These are phyloP conservation scores for Penicillium psychrofluorescens DNA, from an alignment of 495 filamentous ascomycete species.

Conservation along the genomic window DNA sequence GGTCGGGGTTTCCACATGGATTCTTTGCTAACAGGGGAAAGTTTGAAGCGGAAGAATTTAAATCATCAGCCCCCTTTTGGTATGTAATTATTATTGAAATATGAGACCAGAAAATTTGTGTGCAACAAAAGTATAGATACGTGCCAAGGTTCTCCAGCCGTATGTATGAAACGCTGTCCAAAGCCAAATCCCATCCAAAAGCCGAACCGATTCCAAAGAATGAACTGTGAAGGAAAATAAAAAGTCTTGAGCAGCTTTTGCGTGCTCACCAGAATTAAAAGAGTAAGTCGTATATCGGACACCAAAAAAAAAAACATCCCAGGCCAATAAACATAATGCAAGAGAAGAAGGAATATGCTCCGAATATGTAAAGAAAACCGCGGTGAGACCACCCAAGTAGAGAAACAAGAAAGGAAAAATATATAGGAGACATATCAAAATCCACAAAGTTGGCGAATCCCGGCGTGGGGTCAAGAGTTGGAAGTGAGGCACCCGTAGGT, in stretches of 20 bases:
- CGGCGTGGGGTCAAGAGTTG: constrained; percentile 4
- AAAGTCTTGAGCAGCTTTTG: constrained; percentile 4
- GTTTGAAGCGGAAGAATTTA: too few relatives aligned
- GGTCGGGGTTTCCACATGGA: too few relatives aligned
- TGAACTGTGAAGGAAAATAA: constrained; percentile 8
- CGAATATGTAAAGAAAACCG: constrained; percentile 19
- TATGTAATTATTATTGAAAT: neutral
- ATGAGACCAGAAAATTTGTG: constrained; percentile 3
- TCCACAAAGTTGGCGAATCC: neutral
- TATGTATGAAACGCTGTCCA: constrained; percentile 21
- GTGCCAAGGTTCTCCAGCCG: constrained; percentile 1
- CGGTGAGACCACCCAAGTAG: constrained; percentile 17
- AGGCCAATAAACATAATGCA: constrained; percentile 25
- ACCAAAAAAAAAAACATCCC: constrained; percentile 12
- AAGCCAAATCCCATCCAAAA: constrained; percentile 15
- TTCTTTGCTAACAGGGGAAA: too few relatives aligned
- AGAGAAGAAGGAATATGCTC: constrained; percentile 16
- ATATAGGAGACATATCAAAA: constrained; percentile 11
- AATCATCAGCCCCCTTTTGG: constrained; percentile 4
- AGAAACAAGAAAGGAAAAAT: constrained; percentile 12
- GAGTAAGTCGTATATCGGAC: constrained; percentile 13
- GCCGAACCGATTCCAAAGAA: constrained; percentile 4
- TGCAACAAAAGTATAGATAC: constrained; percentile 7
- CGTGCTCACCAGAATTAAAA: constrained; percentile 16
- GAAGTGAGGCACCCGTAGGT: constrained; percentile 4